Evolutionary conservation across 2,329 filamentous ascomycete species (phyloP).

Genomic region (Fusarium sp.): DNA sequence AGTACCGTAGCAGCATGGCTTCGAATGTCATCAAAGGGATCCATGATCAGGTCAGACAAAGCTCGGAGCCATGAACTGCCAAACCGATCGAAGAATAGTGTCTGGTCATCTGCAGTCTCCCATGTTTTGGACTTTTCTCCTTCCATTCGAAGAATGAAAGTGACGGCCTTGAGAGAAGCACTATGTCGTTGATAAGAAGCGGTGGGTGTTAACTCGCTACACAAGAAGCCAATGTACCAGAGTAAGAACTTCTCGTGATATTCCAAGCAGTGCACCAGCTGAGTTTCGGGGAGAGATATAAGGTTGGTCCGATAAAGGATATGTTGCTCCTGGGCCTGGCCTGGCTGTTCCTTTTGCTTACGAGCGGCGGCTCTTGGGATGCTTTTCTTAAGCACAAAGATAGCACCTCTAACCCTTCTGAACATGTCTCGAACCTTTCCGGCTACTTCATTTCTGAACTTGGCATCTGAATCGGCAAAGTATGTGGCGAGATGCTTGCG

Average conservation of each 20-base stretch:
- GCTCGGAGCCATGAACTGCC: constrained; percentile 68
- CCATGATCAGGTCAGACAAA: constrained; percentile 82
- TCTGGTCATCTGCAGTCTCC: constrained; percentile 55
- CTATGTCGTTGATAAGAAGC: constrained; percentile 92
- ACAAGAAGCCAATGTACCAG: constrained; percentile 80
- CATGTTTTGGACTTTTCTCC: constrained; percentile 63
- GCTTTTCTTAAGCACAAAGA: constrained; percentile 65
- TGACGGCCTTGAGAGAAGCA: constrained; percentile 78
- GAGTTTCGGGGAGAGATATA: constrained; percentile 53
- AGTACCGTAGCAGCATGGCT: constrained; percentile 65
- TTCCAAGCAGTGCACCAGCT: constrained; percentile 55
- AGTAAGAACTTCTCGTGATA: constrained; percentile 73
- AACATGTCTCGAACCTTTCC: constrained; percentile 81
- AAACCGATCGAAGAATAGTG: constrained; percentile 56
- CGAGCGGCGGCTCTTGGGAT: constrained; percentile 53
- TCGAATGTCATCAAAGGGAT: constrained; percentile 94
- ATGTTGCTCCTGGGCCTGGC: constrained; percentile 38
- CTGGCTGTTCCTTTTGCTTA: constrained; percentile 48
- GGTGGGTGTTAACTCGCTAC: constrained; percentile 79
- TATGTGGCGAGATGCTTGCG: constrained; percentile 74
- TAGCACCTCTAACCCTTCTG: constrained; percentile 77
- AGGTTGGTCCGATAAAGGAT: constrained; percentile 55
- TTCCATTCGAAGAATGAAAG: constrained; percentile 75
- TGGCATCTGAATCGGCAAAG: constrained; percentile 86
- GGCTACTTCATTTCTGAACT: constrained; percentile 84